Percentiles rank a stretch among this genome's conserved stretches.
Conservation (phyloP, 208 protist genomes). For the Acanthamoeba quina region DNA sequence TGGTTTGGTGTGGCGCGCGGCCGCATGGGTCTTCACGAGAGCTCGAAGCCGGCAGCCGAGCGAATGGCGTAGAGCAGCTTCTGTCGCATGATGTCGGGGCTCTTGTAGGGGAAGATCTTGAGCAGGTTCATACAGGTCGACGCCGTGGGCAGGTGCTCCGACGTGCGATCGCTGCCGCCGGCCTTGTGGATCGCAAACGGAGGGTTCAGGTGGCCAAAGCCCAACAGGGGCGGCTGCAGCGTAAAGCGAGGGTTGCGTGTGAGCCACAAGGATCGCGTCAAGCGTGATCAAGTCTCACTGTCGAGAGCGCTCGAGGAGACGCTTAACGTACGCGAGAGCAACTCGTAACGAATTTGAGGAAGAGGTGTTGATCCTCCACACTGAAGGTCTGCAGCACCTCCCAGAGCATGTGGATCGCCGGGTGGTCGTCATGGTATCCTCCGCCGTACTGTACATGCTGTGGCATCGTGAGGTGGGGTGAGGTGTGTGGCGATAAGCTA, state of each 20-base stretch:
- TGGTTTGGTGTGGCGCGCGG: too few species aligned
- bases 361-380: background rate
- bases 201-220: constrained; percentile 18
- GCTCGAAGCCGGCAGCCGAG: background rate
- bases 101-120: constrained; percentile 35
- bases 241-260: background rate
- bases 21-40: background rate
- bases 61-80: constrained; percentile 48
- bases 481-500: background rate
- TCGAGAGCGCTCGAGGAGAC: background rate
- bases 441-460: constrained; percentile 91
- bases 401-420: constrained; percentile 92
- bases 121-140: constrained; percentile 59
- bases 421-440: constrained; percentile 86
- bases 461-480: background rate
- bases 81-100: background rate
- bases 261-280: background rate
- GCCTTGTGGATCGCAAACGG: constrained; percentile 31
- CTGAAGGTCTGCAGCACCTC: constrained; percentile 89
- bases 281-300: too few species aligned
- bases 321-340: background rate
- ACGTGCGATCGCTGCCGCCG: background rate
- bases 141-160: background rate
- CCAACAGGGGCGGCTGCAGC: constrained; percentile 18
- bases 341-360: constrained; percentile 41